phyloP scores from a whole-genome alignment of 1,284 basidiomycete species.

The Peniophora sp. region DNA sequence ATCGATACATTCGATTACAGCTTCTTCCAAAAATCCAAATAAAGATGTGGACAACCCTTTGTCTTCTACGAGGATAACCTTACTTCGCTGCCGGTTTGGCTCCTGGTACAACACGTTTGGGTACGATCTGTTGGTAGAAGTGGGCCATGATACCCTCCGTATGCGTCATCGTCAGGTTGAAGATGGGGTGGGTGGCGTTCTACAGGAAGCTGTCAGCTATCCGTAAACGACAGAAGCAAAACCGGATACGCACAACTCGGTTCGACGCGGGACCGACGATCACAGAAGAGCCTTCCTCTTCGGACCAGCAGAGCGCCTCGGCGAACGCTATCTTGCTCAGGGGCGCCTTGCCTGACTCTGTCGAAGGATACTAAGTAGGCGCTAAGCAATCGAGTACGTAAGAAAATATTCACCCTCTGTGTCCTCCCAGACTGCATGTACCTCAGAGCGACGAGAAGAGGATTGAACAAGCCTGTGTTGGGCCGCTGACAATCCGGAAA shows the following conservation, averaged over 20 bases:
- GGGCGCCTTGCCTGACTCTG: conserved; percentile 20
- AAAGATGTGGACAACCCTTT: too few species aligned
- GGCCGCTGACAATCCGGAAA: conserved; percentile 81
- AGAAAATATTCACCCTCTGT: conserved; percentile 16
- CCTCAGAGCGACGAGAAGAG: conserved; percentile 28
- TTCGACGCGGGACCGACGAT: conserved; percentile 62
- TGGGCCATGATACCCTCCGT: conserved; percentile 65
- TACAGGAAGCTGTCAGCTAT: conserved; percentile 19
- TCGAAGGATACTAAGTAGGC: conserved; percentile 14
- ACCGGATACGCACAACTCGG: conserved; percentile 51
- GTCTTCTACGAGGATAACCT: neutral
- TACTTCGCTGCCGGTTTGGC: neutral
- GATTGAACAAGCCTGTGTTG: conserved; percentile 70
- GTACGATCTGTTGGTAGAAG: conserved; percentile 64
- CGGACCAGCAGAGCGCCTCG: conserved; percentile 64
- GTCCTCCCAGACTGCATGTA: conserved; percentile 36
- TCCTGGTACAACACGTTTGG: conserved; percentile 12
- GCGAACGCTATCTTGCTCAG: conserved; percentile 51
- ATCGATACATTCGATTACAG: too few species aligned
- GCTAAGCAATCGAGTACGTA: conserved; percentile 2
- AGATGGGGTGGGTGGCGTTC: conserved; percentile 88
- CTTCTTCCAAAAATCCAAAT: too few species aligned
- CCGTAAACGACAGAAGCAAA: neutral
- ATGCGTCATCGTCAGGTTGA: conserved; percentile 76
- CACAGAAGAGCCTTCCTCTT: conserved; percentile 59